Conservation (phyloP, 192 early-diverging fungal species). For the Rhizophagus clarus region DNA sequence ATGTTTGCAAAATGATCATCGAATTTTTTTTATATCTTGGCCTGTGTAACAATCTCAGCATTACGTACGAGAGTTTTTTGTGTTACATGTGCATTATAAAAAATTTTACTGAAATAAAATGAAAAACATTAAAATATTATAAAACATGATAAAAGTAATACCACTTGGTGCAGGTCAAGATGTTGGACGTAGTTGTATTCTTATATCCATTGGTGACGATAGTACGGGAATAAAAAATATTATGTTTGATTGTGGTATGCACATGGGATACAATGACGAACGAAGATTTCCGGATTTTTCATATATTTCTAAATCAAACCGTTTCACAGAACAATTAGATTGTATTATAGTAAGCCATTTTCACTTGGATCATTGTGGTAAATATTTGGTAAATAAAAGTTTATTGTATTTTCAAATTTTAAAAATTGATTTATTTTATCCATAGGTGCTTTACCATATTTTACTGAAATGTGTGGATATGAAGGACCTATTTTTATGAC, state of each 20-base stretch:
- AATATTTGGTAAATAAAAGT: not conserved
- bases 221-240: conserved; percentile 61
- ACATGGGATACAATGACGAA: conserved; percentile 93
- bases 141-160: conserved; percentile 62
- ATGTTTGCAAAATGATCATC: not conserved
- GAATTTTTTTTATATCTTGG: not conserved
- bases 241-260: conserved; percentile 95
- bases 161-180: conserved; percentile 85
- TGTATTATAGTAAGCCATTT: conserved; percentile 96
- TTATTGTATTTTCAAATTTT: not conserved
- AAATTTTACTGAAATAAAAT: not conserved
- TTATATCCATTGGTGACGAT: conserved; percentile 69
- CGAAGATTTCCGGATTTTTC: conserved; percentile 94
- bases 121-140: not conserved
- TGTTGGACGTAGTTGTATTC: conserved; percentile 82
- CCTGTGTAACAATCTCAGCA: not conserved
- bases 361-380: conserved; percentile 97
- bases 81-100: not conserved
- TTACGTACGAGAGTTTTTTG: not conserved
- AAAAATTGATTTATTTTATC: not conserved
- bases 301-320: conserved; percentile 81
- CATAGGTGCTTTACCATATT: conserved; percentile 78
- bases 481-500: conserved; percentile 98
- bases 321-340: conserved; percentile 85
- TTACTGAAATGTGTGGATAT: conserved; percentile 95